Conservation (phyloP, 176 grass and related monocot genomes). For the Rhipidocladum racemiflorum region DNA sequence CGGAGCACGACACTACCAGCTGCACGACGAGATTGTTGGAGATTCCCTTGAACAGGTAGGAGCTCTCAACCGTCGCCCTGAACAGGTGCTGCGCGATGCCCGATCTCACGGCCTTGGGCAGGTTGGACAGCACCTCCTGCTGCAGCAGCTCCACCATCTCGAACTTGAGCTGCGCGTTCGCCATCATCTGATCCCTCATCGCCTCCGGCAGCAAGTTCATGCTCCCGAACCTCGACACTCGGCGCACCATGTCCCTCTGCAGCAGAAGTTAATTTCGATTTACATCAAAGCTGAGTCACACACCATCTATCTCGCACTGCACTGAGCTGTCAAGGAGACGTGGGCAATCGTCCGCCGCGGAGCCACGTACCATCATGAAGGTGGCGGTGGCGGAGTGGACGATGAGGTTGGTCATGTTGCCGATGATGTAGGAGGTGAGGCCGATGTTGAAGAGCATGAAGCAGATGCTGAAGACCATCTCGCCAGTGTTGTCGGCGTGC, state of each 20-base stretch:
- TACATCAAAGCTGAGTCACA: background rate
- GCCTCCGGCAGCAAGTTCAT: conserved; percentile 25
- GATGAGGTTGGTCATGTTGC: conserved; percentile 76
- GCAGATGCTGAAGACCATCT: conserved; percentile 51
- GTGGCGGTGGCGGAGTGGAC: conserved; percentile 50
- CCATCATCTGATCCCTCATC: conserved; percentile 40
- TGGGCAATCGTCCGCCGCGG: too few relatives aligned
- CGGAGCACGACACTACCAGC: conserved; percentile 16
- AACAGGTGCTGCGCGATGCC: conserved; percentile 52
- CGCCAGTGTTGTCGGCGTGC: conserved; percentile 50
- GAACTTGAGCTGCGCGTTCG: conserved; percentile 49
- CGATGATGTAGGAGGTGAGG: conserved; percentile 65
- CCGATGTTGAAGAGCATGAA: conserved; percentile 74
- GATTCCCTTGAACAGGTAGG: conserved; percentile 51
- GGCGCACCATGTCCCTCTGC: conserved; percentile 39
- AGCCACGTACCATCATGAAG: conserved; percentile 25
- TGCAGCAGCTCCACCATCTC: conserved; percentile 39
- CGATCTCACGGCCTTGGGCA: conserved; percentile 47
- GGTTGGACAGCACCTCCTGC: conserved; percentile 39
- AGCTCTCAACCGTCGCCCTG: background rate
- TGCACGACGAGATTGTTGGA: conserved; percentile 37
- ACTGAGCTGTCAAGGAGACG: background rate
- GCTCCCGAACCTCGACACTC: conserved; percentile 30
- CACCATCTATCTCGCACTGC: too few relatives aligned
- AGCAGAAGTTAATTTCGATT: background rate